Base-by-base conservation (phyloP, 306 rosid species). In the Cucurbita ficifolia region DNA sequence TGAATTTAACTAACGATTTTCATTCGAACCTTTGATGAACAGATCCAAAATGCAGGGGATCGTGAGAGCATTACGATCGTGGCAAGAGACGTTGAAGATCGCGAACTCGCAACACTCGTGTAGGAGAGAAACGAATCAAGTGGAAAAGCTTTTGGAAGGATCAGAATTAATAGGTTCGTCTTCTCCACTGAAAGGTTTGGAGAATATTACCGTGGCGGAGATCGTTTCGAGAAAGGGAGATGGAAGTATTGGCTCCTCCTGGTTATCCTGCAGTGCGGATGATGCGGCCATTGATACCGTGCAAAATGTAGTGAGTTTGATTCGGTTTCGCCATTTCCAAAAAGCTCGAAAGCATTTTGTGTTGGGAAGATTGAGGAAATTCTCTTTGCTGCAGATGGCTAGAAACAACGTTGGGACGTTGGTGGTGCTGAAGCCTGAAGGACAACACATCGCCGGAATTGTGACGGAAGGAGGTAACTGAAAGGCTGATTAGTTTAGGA, bases 401-500 rank as follows among this genome's bases (percentile, higher is more conserved):
- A 78, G 77, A 46, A 82, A 89, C 72, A 87, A 91, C 77, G 77
- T 82, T 22, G 97, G 99, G 52, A 87, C 96, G 8, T 74, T 91
- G 51, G 90, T 89, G 74, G 96, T 91, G 52, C 75, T 89, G n/a
- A 89, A 82, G 84, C 91, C 97, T 48, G 92, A 86, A 60, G 82
- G 70, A 75, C 81, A 85, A 12, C 73, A 80, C 39, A 78, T 89
- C 75, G 97, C 95, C 56, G 99, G 97, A 79, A 88, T 94, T 74
- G 82, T 91, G 76, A 94, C 97, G 52, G 99, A 91, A 84, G 82
- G 97, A 89, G 97, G 99, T 94, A 79, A 46, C 3, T 12, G 3
- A 36, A 61, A 61, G 19, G 65, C 42, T 29, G 33, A 29, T 29
- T 29, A 29, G 33, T 29, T 2, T 29, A 24, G 29, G 3, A 24